Evolutionary conservation across 169 alveolate genomes (phyloP).

Genomic region (Neospora caninum): DNA sequence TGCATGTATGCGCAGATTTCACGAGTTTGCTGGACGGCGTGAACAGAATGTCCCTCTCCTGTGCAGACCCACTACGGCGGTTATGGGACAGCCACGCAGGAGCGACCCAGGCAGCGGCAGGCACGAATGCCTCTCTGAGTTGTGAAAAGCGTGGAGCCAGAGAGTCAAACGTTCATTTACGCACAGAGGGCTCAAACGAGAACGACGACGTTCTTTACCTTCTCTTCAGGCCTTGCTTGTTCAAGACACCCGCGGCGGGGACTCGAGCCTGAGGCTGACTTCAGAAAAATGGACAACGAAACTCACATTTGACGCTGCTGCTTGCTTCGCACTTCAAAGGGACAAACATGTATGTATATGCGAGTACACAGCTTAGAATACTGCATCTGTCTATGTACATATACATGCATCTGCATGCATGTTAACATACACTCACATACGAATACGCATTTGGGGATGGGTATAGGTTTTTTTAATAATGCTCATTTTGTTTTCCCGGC

Average conservation of each 20-base stretch:
- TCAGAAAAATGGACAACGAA: too few species aligned
- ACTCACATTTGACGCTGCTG: too few species aligned
- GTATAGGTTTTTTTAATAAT: too few species aligned
- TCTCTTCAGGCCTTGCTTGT: not conserved
- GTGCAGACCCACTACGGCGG: not conserved
- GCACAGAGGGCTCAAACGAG: not conserved
- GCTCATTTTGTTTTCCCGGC: too few species aligned
- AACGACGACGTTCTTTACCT: not conserved
- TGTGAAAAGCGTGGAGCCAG: not conserved
- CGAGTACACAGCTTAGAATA: too few species aligned
- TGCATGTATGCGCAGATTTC: not conserved
- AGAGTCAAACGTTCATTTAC: not conserved
- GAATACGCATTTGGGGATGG: too few species aligned
- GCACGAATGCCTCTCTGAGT: not conserved
- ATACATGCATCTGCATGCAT: too few species aligned
- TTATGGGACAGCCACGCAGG: not conserved
- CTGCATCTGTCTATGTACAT: too few species aligned
- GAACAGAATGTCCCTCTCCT: not conserved
- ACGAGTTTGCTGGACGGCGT: slow-evolving; percentile 20
- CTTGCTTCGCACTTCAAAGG: too few species aligned
- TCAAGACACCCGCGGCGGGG: not conserved
- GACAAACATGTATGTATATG: too few species aligned
- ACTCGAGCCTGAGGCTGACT: too few species aligned
- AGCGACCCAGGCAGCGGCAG: not conserved
- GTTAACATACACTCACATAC: too few species aligned